Evolutionary conservation across 441 rosid genomes (phyloP), one percentile per base, ranked within the genome.

Genomic region (Gossypium gossypioides): DNA sequence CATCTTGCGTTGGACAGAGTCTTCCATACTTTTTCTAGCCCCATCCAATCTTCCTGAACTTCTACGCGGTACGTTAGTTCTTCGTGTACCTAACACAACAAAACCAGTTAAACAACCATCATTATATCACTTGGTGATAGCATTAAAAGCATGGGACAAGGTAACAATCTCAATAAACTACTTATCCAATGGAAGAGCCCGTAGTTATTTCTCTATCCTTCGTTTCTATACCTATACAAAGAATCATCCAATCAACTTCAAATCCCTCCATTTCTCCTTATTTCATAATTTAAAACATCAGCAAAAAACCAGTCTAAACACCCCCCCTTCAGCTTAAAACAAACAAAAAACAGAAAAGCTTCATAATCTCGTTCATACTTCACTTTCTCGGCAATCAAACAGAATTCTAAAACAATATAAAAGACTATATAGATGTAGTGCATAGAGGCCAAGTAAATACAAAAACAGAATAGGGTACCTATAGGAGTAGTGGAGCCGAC

Each of bases 1-100:
- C 96, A 94, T 87, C 77, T 92, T 94, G 67, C 97, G 93, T 78
- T 90, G 78, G 10, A 94, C 99, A 4, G 97, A 94, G 72, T 94
- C 99, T 76, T 94, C 97, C 97, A 90, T 84, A 76, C 97, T 94
- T 81, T 84, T 94, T 29, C 97, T 82, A 67, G 89, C 80, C 71
- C 97, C 99, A 76, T 94, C 99, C 73, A 40, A 72, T 73, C 91
- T 82, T 71, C 87, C 77, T 15, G 86, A 42, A 80, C 82, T 82
- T 83, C 80, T 84, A 13, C 81, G 85, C 1, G 89, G 89, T 13
- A 81, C 73, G 74, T 78, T 82, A 48, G 90, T 77, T 52, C 86
- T 85, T 13, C 29, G 76, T 6, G 75, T 75, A 34, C 85, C 91
- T 76, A 69, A 75, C 48, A 66, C 57, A 46, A 29, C 1, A 51